Evolutionary conservation across 2,329 filamentous ascomycete species (phyloP), one percentile per base, ranked within the genome.

Genomic region (Sclerotinia nivalis): DNA sequence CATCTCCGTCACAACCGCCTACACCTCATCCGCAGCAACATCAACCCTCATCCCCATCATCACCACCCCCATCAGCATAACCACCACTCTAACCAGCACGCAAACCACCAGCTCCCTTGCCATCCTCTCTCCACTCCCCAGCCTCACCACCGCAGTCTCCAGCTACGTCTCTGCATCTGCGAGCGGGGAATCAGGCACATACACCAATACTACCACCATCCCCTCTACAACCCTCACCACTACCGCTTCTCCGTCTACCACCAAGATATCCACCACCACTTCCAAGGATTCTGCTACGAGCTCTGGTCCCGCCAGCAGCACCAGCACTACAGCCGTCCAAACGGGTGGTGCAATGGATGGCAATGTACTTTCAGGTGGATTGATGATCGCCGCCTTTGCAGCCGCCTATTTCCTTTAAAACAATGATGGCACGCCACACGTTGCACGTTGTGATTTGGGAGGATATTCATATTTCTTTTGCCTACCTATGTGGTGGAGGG

Each of bases 391-490:
- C 28, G 61, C n/a, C 1, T 40, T 65, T 18, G n/a, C n/a, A 8
- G 47, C 45, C 13, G 61, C 61, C 1, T 65, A 65, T 40, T 40
- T 65, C n/a, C 40, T 52, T 4, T 64, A 64, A 15, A 52, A 22
- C 13, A 2, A 25, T 6, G 22, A 50, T 25, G 25, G 10, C n/a
- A 37, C 10, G 13, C 60, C 28, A 25, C 37, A 3, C 12, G 45
- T 37, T 49, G 31, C 60, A 3, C 20, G 22, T 50, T 37, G 31
- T 45, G 45, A 20, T 50, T n/a, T n/a, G 22, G 56, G 15, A 6
- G 60, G 13, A 37, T 37, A 25, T 50, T 50, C 18, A 37, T 18
- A 25, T 50, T 50, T 37, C 45, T 20, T 18, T 40, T 62, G 22
- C 45, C 31, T 50, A 8, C 45, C 45, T 50, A 7, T 15, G 10